These are phyloP conservation scores for Aspergillus asperescens DNA, from an alignment of 495 filamentous ascomycete genomes.

Conservation along the genomic window DNA sequence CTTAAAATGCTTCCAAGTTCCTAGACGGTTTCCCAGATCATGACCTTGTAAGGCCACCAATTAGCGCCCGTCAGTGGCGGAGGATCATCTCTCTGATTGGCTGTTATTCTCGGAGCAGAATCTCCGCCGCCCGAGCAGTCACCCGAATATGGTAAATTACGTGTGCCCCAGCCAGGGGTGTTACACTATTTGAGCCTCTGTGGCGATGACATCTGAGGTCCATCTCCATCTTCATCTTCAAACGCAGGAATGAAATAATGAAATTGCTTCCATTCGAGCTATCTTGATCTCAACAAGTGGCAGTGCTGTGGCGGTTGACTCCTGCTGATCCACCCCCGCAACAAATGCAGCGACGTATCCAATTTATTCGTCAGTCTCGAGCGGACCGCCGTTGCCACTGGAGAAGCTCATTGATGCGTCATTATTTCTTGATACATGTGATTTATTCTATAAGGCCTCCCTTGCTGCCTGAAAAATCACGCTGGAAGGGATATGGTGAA, in stretches of 20 bases:
- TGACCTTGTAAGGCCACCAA: constrained; percentile 6
- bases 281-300: too few species aligned
- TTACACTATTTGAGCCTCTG: too few species aligned
- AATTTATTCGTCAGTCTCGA: not conserved
- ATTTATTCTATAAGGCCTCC: too few species aligned
- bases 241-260: not conserved
- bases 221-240: not conserved
- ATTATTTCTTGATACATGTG: too few species aligned
- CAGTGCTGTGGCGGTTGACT: too few species aligned
- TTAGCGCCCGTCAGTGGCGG: not conserved
- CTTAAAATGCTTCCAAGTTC: not conserved
- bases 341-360: not conserved
- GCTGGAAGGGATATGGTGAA: not conserved
- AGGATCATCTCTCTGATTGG: not conserved
- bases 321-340: not conserved
- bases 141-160: constrained; percentile 1
- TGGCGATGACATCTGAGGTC: too few species aligned
- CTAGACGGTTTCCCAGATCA: not conserved
- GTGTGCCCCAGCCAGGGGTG: too few species aligned
- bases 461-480: too few species aligned
- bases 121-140: not conserved
- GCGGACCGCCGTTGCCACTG: too few species aligned
- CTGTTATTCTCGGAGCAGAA: not conserved
- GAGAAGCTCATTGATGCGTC: too few species aligned
- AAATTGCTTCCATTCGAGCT: not conserved